Percentiles rank a stretch among this genome's conserved stretches.
Conservation (phyloP, 2,329 filamentous ascomycete genomes). For the Thelonectria discophora region DNA sequence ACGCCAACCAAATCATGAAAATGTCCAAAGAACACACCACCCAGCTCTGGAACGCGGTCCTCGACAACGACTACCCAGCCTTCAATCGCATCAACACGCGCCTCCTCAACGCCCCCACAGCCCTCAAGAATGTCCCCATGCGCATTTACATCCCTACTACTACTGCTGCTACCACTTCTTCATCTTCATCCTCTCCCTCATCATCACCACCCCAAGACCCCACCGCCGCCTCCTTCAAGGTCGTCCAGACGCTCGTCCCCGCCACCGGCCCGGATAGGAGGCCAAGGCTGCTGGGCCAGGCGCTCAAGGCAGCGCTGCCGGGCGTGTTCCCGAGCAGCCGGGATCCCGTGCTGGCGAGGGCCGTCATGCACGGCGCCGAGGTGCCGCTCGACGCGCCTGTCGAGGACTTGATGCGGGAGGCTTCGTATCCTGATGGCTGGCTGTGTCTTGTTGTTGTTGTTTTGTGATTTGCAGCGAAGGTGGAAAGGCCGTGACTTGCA, state of each 20-base stretch:
- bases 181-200: constrained; percentile 32
- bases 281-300: constrained; percentile 73
- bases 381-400: constrained; percentile 83
- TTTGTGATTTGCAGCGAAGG: constrained; percentile 55
- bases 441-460: constrained; percentile 83
- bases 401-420: constrained; percentile 82
- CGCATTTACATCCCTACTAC: constrained; percentile 87
- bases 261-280: constrained; percentile 48
- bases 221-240: constrained; percentile 66
- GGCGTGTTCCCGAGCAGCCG: constrained; percentile 86
- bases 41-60: constrained; percentile 81
- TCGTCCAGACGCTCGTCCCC: constrained; percentile 80
- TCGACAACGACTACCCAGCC: constrained; percentile 76
- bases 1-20: constrained; percentile 88
- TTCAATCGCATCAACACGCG: constrained; percentile 80
- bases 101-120: constrained; percentile 77
- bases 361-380: constrained; percentile 84
- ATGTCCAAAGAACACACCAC: constrained; percentile 86
- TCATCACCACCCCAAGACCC: constrained; percentile 35
- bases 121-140: constrained; percentile 84
- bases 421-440: constrained; percentile 93
- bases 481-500: constrained; percentile 22
- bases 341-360: constrained; percentile 83
- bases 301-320: constrained; percentile 79
- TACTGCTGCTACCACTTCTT: constrained; percentile 57